Percentiles rank a stretch among this genome's conserved stretches.
Conservation (phyloP, 164 flowering plant species). For the Chimonanthus praecox region DNA sequence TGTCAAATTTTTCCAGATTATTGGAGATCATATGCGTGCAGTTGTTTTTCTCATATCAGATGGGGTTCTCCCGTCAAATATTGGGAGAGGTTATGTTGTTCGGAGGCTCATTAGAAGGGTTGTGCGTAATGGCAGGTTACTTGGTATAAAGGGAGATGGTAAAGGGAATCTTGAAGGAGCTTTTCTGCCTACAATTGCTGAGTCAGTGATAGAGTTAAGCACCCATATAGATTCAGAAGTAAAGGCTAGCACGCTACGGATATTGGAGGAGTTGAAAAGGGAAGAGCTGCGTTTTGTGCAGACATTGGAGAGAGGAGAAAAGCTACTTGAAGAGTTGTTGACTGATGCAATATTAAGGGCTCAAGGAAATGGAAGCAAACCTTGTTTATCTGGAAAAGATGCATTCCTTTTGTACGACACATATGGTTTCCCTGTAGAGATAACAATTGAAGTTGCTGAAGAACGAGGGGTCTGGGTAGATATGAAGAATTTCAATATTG, state of each 20-base stretch:
- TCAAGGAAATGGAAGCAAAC: conserved; percentile 31
- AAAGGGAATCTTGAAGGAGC: conserved; percentile 59
- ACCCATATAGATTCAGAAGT: conserved; percentile 65
- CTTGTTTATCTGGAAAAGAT: conserved; percentile 80
- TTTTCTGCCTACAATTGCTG: conserved; percentile 70
- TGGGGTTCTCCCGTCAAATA: conserved; percentile 91
- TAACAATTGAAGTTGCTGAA: conserved; percentile 80
- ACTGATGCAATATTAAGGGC: conserved; percentile 44
- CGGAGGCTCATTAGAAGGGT: conserved; percentile 84
- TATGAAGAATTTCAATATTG: conserved; percentile 63
- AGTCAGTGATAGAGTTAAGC: conserved; percentile 70
- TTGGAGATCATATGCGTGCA: conserved; percentile 94
- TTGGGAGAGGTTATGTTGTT: conserved; percentile 95
- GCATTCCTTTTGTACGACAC: conserved; percentile 88
- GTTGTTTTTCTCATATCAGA: conserved; percentile 88
- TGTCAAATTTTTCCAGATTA: conserved; percentile 39
- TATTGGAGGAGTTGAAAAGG: conserved; percentile 77
- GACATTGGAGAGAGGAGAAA: conserved; percentile 93
- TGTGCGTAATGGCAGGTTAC: conserved; percentile 82
- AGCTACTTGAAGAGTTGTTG: conserved; percentile 75
- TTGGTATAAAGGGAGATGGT: conserved; percentile 72
- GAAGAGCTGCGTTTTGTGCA: conserved; percentile 84
- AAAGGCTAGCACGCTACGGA: conserved; percentile 42
- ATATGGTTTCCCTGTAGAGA: conserved; percentile 89
- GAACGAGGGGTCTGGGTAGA: conserved; percentile 72